Evolutionary conservation across 2,329 filamentous ascomycete genomes (phyloP).

Genomic region (Allantophomopsis lycopodina): DNA sequence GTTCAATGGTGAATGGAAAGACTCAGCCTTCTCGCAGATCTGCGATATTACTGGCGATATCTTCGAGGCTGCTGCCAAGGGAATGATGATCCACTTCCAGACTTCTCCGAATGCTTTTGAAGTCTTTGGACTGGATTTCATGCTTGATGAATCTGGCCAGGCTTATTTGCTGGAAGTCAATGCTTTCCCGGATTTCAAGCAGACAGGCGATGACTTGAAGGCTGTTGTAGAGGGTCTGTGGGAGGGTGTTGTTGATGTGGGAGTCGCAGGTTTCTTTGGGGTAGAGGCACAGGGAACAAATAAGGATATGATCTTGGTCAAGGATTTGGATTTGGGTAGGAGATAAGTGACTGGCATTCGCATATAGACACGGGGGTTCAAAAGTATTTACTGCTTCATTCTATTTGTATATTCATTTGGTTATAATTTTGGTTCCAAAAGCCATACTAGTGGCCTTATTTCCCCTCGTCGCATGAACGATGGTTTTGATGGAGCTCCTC

Average conservation of each 20-base stretch:
- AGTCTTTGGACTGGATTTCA: conserved; percentile 80
- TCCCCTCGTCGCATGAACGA: too few species aligned
- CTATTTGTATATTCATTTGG: too few species aligned
- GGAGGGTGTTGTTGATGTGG: conserved; percentile 55
- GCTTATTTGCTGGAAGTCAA: conserved; percentile 85
- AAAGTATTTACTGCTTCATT: too few species aligned
- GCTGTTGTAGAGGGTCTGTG: conserved; percentile 66
- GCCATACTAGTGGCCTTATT: too few species aligned
- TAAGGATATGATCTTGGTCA: conserved; percentile 35
- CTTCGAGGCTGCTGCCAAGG: conserved; percentile 75
- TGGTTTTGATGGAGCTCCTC: too few species aligned
- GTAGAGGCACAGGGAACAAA: conserved; percentile 13
- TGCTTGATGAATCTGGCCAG: conserved; percentile 52
- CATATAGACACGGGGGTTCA: too few species aligned
- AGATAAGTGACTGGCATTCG: conserved; percentile 4
- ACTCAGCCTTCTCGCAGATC: conserved; percentile 60
- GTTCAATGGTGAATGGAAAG: conserved; percentile 29
- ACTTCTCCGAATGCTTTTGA: conserved; percentile 81
- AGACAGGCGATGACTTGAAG: conserved; percentile 68
- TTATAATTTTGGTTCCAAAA: too few species aligned
- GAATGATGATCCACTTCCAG: conserved; percentile 86
- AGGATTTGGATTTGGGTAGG: conserved; percentile 35
- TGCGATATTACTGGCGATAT: conserved; percentile 58
- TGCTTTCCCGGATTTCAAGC: conserved; percentile 89
- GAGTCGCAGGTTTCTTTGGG: conserved; percentile 55